Conservation (phyloP, 1,139 yeast species). For the Nakaseomyces glabratus region DNA sequence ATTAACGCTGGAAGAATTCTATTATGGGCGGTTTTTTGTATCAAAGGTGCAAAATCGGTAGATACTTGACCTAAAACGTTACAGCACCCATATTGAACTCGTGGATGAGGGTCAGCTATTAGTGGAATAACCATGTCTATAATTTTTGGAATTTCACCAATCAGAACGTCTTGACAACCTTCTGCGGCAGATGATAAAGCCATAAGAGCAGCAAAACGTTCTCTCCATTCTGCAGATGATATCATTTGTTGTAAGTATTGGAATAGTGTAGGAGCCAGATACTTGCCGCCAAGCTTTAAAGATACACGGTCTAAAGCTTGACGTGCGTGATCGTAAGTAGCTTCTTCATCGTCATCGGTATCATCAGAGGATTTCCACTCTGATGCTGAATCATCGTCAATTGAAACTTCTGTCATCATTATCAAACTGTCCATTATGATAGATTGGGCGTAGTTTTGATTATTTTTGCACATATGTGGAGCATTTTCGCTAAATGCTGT, state of each 20-base stretch:
- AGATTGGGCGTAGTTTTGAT: slow-evolving; percentile 60
- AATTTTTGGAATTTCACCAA: slow-evolving; percentile 70
- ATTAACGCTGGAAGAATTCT: slow-evolving; percentile 81
- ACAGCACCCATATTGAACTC: slow-evolving; percentile 96
- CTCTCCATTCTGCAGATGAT: slow-evolving; percentile 74
- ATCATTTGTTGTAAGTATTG: slow-evolving; percentile 80
- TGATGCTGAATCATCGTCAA: slow-evolving; percentile 69
- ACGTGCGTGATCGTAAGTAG: slow-evolving; percentile 84
- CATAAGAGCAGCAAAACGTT: slow-evolving; percentile 94
- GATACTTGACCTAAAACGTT: slow-evolving; percentile 95
- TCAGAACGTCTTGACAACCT: slow-evolving; percentile 87
- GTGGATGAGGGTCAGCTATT: slow-evolving; percentile 72
- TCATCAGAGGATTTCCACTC: slow-evolving; percentile 86
- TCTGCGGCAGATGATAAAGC: slow-evolving; percentile 95
- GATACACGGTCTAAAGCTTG: slow-evolving; percentile 88
- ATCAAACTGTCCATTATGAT: slow-evolving; percentile 68
- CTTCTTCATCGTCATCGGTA: slow-evolving; percentile 76
- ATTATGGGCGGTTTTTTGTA: slow-evolving; percentile 73
- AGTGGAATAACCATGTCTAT: slow-evolving; percentile 78
- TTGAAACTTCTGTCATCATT: slow-evolving; percentile 89
- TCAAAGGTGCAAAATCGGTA: slow-evolving; percentile 89
- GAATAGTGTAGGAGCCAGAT: slow-evolving; percentile 77
- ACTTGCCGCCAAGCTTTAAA: slow-evolving; percentile 71
- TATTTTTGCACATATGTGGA: slow-evolving; percentile 88
- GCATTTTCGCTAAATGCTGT: slow-evolving; percentile 89